These are phyloP conservation scores for Castanospermum australe DNA, from an alignment of 306 rosid species.

Conservation along the genomic window DNA sequence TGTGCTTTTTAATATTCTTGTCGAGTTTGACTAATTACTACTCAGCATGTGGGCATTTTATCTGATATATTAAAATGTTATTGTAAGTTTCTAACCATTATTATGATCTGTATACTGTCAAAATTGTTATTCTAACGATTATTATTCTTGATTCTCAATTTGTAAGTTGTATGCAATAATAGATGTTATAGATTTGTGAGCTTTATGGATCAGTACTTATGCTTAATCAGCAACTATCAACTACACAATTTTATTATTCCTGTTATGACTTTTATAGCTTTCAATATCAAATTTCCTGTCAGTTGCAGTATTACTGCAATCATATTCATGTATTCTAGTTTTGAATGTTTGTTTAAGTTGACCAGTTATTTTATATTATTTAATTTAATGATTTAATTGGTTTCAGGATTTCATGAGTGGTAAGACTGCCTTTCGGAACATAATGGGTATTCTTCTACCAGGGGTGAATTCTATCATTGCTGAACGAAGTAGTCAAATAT, in stretches of 20 bases:
- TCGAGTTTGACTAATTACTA: background rate
- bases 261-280: slow-evolving; percentile 1
- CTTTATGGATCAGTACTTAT: background rate
- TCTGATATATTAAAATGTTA: background rate
- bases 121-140: background rate
- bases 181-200: background rate
- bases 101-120: background rate
- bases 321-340: background rate
- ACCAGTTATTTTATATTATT: background rate
- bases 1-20: slow-evolving; percentile 16
- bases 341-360: background rate
- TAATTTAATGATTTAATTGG: background rate
- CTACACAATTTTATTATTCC: background rate
- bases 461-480: slow-evolving; percentile 75
- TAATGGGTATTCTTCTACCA: slow-evolving; percentile 85
- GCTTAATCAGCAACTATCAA: slow-evolving; percentile 13
- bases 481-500: slow-evolving; percentile 75
- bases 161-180: background rate
- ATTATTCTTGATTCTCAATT: slow-evolving; percentile 16
- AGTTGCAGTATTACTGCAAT: background rate
- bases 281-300: background rate
- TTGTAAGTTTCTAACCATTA: background rate
- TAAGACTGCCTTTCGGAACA: slow-evolving; percentile 81
- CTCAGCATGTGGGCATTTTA: background rate
- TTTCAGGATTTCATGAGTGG: slow-evolving; percentile 99